A percentile compares a stretch with the other conserved stretches of the same genome.
These are phyloP conservation scores for Spergularia bocconei DNA, from an alignment of 148 eudicot genomes.

Conservation along the genomic window DNA sequence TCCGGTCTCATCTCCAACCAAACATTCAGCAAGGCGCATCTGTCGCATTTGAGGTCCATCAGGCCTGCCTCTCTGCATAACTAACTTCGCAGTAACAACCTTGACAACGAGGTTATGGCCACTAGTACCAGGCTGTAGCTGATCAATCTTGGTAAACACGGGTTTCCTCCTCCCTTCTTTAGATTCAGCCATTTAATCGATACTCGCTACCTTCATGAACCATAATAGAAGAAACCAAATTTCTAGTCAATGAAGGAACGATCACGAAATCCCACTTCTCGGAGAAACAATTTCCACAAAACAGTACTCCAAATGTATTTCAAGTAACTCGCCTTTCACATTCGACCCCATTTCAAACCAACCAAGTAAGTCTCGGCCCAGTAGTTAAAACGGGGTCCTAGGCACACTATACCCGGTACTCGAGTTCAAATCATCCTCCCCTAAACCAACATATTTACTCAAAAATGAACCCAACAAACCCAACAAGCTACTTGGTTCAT, in stretches of 20 bases:
- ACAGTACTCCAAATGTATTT: not conserved
- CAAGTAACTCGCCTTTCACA: not conserved
- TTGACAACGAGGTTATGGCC: conserved; percentile 43
- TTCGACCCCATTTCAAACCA: not conserved
- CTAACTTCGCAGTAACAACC: conserved; percentile 31
- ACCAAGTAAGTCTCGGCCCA: not conserved
- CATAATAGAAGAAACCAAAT: not conserved
- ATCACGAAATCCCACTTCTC: not conserved
- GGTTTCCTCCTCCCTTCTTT: conserved; percentile 37
- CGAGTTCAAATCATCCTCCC: not conserved
- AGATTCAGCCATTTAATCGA: conserved; percentile 3
- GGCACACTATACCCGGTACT: not conserved
- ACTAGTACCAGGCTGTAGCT: conserved; percentile 38
- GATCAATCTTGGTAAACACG: conserved; percentile 35
- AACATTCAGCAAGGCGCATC: conserved; percentile 44
- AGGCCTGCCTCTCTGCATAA: conserved; percentile 35
- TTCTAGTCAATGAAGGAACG: not conserved
- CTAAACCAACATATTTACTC: not conserved
- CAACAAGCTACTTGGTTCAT: not conserved
- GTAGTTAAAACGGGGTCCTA: not conserved
- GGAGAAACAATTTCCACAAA: too few relatives aligned
- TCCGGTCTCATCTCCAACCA: conserved; percentile 44
- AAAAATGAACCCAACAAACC: not conserved
- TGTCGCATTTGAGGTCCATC: conserved; percentile 24
- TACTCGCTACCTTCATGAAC: not conserved